phyloP scores from a whole-genome alignment of 2,329 filamentous ascomycete genomes.

The Fusarium falciforme region DNA sequence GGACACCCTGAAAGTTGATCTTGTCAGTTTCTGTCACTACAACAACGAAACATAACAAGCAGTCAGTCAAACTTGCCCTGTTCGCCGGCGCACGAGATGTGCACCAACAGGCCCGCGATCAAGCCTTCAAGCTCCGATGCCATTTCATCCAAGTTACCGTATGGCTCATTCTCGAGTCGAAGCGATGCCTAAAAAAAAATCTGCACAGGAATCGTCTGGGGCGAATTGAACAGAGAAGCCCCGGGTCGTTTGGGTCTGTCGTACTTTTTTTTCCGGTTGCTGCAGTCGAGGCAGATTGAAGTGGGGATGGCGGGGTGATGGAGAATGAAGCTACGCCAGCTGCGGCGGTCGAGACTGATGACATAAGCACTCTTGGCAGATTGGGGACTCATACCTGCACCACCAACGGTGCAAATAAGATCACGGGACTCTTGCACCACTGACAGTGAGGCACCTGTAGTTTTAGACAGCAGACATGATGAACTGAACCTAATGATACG shows the following conservation, averaged over 20 bases:
- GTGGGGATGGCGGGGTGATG: conserved; percentile 38
- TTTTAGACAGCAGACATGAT: too few relatives aligned
- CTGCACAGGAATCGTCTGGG: conserved; percentile 33
- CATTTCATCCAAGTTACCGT: conserved; percentile 42
- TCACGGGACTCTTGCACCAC: too few relatives aligned
- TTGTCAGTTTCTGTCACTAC: conserved; percentile 17
- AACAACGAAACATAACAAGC: not conserved
- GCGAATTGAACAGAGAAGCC: conserved; percentile 46
- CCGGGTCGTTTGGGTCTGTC: conserved; percentile 9
- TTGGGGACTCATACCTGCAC: not conserved
- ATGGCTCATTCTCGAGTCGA: conserved; percentile 44
- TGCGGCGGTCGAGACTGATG: conserved; percentile 12
- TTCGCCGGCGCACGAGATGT: conserved; percentile 53
- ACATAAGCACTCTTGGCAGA: conserved; percentile 33
- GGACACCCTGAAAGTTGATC: conserved; percentile 44
- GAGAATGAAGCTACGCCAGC: conserved; percentile 2
- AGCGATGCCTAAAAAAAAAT: conserved; percentile 34
- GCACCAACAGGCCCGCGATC: conserved; percentile 50
- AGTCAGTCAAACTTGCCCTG: conserved; percentile 46
- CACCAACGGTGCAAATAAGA: too few relatives aligned
- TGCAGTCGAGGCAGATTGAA: conserved; percentile 34
- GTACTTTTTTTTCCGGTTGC: conserved; percentile 31
- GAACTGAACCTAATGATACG: too few relatives aligned
- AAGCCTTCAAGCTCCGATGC: conserved; percentile 53
- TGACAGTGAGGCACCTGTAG: too few relatives aligned